Base-by-base conservation (phyloP, 2,329 filamentous ascomycete species). In the Cryphonectria parasitica region DNA sequence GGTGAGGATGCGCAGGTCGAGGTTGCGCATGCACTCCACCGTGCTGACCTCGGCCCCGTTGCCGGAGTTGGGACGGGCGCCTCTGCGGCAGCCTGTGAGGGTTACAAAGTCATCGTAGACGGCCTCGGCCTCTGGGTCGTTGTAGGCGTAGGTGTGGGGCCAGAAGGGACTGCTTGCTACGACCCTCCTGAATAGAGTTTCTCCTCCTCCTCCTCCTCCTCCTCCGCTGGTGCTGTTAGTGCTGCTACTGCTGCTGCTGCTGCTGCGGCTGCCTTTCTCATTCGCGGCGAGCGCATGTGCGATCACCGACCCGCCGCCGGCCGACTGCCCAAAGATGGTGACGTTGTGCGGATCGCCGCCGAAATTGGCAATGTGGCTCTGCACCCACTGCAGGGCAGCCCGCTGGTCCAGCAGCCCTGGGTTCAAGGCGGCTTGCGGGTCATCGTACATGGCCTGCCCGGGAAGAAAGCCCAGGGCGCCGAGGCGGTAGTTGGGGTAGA, bases 381-480 rank as follows among this genome's bases (percentile, higher is more conserved):
- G 81, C 28, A 91, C 84, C 90, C 90, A 92, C 70, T 83, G 78
- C 39, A 92, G 80, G 13, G 87, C 82, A 11, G 85, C 75, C 69
- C 85, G 83, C 78, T 91, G 89, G 75, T 92, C 90, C 73, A 84
- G 83, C 70, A 92, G 79, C 1, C 91, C 91, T 22, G 90, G 78
- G 74, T 93, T 94, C 66, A 90, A 80, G 56, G 87, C 74, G 0
- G 87, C 89, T 64, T 84, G 84, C 49, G 84, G 84, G 15, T 83
- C 81, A 39, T 87, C 83, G 69, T 87, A 75, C 17, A 79, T 78
- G 19, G 85, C 89, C 10, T 63, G 58, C 17, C 66, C 66, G 1
- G 88, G 85, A 36, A 93, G 78, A 79, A 95, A 94, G 0, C 92
- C 92, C 75, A 93, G 83, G 4, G 88, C 86, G 2, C 89, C 89